Evolutionary conservation across 176 grass and related monocot species (phyloP).

Genomic region (Juncus effusus): DNA sequence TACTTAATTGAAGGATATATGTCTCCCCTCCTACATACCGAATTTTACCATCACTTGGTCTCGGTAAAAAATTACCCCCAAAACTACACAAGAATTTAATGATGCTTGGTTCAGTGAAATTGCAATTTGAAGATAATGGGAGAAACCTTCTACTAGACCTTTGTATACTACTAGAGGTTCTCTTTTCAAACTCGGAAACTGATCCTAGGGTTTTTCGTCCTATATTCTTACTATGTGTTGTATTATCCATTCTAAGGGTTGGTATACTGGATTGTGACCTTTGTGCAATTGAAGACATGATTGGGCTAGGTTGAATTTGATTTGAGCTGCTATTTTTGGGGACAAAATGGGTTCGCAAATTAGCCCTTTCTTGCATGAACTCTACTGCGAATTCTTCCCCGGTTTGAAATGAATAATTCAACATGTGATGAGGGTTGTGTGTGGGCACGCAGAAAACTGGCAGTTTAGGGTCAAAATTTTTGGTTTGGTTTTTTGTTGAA

Average conservation of each 20-base stretch:
- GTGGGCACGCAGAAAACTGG: slow-evolving; percentile 19
- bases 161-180: slow-evolving; percentile 22
- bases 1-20: slow-evolving; percentile 49
- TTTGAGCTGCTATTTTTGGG: slow-evolving; percentile 24
- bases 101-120: slow-evolving; percentile 29
- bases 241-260: background rate
- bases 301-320: slow-evolving; percentile 18
- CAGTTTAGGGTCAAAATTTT: slow-evolving; percentile 16
- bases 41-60: slow-evolving; percentile 67
- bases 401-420: slow-evolving; percentile 45
- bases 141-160: slow-evolving; percentile 24
- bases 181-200: slow-evolving; percentile 2
- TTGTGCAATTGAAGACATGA: background rate
- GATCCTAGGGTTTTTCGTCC: background rate
- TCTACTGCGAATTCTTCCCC: slow-evolving; percentile 40
- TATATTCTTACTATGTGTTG: background rate
- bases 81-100: slow-evolving; percentile 82
- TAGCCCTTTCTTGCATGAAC: slow-evolving; percentile 45
- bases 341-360: slow-evolving; percentile 11
- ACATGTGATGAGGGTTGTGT: slow-evolving; percentile 18
- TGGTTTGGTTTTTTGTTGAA: slow-evolving; percentile 31
- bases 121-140: slow-evolving; percentile 3
- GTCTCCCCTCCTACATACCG: slow-evolving; percentile 71
- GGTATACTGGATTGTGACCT: slow-evolving; percentile 25
- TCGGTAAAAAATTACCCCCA: slow-evolving; percentile 64